Conservation (phyloP, 2,329 filamentous ascomycete genomes). For the Neopestalotiopsis sp. region DNA sequence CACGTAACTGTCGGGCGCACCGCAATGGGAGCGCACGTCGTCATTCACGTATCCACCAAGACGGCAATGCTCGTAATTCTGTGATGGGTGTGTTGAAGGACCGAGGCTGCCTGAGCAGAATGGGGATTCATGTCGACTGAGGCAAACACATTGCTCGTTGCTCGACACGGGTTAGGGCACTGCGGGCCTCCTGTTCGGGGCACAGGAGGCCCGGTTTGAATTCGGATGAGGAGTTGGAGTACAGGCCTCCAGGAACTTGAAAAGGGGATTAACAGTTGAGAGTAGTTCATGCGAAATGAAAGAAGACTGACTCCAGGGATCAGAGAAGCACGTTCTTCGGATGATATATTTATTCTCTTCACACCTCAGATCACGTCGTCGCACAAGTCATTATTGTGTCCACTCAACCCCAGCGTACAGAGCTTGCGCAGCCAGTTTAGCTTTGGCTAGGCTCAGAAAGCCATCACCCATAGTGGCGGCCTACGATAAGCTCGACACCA, state of each 20-base stretch:
- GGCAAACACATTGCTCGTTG: constrained; percentile 14
- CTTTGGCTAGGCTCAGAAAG: too few species aligned
- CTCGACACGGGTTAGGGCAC: constrained; percentile 7
- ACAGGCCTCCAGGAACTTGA: not conserved
- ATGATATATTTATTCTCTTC: too few species aligned
- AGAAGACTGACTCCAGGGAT: too few species aligned
- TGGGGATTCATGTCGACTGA: constrained; percentile 9
- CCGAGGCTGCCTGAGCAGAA: not conserved
- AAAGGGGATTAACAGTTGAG: too few species aligned
- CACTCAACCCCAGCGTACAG: too few species aligned
- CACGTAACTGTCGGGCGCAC: constrained; percentile 8
- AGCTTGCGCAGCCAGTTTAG: too few species aligned
- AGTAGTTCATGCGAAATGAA: too few species aligned
- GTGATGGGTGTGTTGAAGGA: constrained; percentile 10
- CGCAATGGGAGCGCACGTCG: constrained; percentile 1
- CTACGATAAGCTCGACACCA: not conserved
- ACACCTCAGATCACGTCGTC: too few species aligned
- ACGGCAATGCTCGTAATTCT: not conserved
- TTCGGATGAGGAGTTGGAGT: not conserved
- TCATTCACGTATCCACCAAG: not conserved
- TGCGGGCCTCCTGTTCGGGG: constrained; percentile 15
- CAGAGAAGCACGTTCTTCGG: too few species aligned
- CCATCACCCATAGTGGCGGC: not conserved
- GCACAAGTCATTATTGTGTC: too few species aligned
- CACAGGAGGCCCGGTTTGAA: constrained; percentile 10